These are phyloP conservation scores for Peniophora sp. DNA, from an alignment of 1,284 basidiomycete species.

Conservation along the genomic window DNA sequence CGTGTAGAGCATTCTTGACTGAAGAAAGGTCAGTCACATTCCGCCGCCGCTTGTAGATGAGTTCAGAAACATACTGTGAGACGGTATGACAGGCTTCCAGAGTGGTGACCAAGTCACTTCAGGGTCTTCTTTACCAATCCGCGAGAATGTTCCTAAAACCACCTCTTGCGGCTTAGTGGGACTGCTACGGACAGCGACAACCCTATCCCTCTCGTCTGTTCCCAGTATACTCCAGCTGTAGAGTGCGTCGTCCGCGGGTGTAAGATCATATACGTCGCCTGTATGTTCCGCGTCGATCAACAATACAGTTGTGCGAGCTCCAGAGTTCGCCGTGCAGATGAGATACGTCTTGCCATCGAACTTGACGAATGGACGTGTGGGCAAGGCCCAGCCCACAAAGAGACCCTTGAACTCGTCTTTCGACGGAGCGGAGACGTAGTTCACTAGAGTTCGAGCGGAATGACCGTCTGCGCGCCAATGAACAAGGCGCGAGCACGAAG, in stretches of 20 bases:
- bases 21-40: too few relatives aligned
- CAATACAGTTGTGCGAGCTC: conserved; percentile 41
- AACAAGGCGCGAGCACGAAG: conserved; percentile 42
- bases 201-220: conserved; percentile 36
- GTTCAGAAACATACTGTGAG: conserved; percentile 25
- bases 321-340: conserved; percentile 42
- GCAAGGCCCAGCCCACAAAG: conserved; percentile 45
- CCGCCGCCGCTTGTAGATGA: too few relatives aligned
- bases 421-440: conserved; percentile 29
- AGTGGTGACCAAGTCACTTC: conserved; percentile 32
- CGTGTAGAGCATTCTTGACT: conserved; percentile 32
- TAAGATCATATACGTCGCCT: conserved; percentile 27
- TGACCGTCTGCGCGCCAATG: conserved; percentile 10
- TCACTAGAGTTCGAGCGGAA: conserved; percentile 24
- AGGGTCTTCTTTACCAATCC: conserved; percentile 19
- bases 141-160: conserved; percentile 30
- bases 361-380: conserved; percentile 34
- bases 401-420: conserved; percentile 52
- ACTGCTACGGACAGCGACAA: conserved; percentile 47
- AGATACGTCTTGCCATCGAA: conserved; percentile 23
- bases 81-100: conserved; percentile 30
- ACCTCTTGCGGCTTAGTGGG: conserved; percentile 42
- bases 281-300: conserved; percentile 24
- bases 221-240: conserved; percentile 47
- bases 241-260: conserved; percentile 25